A percentile compares a stretch with the other conserved stretches of the same genome.
phyloP scores from a whole-genome alignment of 2,329 filamentous ascomycete genomes.

The Emmonsia crescens region DNA sequence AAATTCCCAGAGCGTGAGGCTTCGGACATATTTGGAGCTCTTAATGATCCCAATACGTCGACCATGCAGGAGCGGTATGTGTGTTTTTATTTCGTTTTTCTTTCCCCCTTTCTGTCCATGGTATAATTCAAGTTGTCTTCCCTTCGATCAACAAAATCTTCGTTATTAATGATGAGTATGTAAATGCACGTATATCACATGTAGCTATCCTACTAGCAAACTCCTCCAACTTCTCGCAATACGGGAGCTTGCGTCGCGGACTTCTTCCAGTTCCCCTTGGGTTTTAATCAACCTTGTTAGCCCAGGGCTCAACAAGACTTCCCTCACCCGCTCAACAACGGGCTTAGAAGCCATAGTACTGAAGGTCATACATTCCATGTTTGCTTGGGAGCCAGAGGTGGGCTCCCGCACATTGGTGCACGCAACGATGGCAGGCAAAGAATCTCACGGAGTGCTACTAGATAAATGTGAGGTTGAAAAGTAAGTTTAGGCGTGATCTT shows the following conservation, averaged over 20 bases:
- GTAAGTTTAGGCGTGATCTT: conserved; percentile 3
- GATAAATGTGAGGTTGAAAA: conserved; percentile 8
- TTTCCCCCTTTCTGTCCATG: no score
- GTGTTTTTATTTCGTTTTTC: neutral
- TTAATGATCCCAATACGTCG: conserved; percentile 6
- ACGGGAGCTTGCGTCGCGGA: conserved; percentile 2
- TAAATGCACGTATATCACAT: neutral
- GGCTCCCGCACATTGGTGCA: conserved; percentile 16
- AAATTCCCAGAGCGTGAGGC: conserved; percentile 12
- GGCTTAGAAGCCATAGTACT: conserved; percentile 2
- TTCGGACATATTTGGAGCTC: conserved; percentile 6
- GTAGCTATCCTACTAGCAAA: conserved; percentile 8
- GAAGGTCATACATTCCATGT: conserved; percentile 1
- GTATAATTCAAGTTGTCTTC: neutral
- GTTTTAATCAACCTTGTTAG: conserved; percentile 16
- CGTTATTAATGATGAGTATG: neutral
- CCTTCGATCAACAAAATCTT: neutral
- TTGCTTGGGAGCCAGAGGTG: conserved; percentile 14
- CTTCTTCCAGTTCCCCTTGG: conserved; percentile 4
- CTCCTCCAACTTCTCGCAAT: conserved; percentile 9
- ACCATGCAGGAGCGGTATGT: conserved; percentile 9
- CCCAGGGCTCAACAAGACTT: conserved; percentile 17
- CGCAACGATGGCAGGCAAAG: conserved; percentile 9
- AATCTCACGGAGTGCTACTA: conserved; percentile 10
- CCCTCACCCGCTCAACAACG: conserved; percentile 8